Evolutionary conservation across 2,329 filamentous ascomycete species (phyloP).

Genomic region (Cladophialophora psammophila): DNA sequence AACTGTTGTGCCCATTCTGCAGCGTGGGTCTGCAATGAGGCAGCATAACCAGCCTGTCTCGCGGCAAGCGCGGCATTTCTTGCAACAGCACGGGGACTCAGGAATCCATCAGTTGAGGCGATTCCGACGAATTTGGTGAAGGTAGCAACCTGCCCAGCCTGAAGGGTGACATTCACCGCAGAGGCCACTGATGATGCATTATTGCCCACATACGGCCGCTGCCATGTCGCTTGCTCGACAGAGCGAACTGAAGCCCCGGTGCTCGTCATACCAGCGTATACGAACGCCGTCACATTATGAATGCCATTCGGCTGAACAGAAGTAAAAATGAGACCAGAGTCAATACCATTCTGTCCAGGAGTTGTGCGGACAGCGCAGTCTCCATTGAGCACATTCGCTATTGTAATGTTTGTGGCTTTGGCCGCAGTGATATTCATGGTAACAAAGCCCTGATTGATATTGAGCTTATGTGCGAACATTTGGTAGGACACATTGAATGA

Average conservation of each 20-base stretch:
- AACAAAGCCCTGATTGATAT: conserved; percentile 68
- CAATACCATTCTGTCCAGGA: conserved; percentile 63
- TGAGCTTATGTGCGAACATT: conserved; percentile 70
- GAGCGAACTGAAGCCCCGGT: conserved; percentile 53
- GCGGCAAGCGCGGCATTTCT: conserved; percentile 61
- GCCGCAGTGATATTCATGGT: conserved; percentile 66
- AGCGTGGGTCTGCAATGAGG: conserved; percentile 63
- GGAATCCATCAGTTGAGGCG: conserved; percentile 73
- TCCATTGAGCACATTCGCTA: conserved; percentile 73
- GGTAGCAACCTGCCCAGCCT: conserved; percentile 60
- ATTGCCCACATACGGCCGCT: conserved; percentile 58
- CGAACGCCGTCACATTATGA: conserved; percentile 67
- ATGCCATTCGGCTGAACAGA: conserved; percentile 70
- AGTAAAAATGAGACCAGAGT: conserved; percentile 66
- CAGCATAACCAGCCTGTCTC: conserved; percentile 61
- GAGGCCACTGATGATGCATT: conserved; percentile 73
- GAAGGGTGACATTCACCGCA: conserved; percentile 61
- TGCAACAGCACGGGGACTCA: conserved; percentile 63
- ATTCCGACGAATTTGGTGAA: conserved; percentile 73
- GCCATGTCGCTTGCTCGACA: conserved; percentile 48
- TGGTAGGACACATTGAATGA: conserved; percentile 68
- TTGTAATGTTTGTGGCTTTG: conserved; percentile 60
- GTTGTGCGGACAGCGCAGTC: conserved; percentile 70
- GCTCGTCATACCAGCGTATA: conserved; percentile 56
- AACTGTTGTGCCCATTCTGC: conserved; percentile 69